Evolutionary conservation across 2,329 filamentous ascomycete species (phyloP), one percentile per base, ranked within the genome.

Genomic region (Hypoxylon sp.): DNA sequence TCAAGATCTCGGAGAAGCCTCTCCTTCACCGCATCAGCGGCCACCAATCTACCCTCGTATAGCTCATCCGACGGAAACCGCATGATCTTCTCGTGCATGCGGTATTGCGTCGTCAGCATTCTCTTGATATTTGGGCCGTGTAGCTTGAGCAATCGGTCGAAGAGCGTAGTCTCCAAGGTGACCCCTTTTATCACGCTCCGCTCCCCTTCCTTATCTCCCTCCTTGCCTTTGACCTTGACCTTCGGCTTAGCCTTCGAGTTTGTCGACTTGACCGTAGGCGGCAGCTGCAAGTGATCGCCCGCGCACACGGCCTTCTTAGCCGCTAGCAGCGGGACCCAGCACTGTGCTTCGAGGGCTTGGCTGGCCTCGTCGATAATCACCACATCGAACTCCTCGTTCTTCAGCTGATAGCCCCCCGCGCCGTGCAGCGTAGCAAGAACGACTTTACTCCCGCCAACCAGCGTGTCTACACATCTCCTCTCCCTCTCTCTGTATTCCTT

Each of bases 61-160:
- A 98, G 85, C 77, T 95, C 91, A 69, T 92, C 88, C 0, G 95
- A 98, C 0, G 96, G 95, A 76, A 98, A 99, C 6, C 89, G 87
- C 95, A 98, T 98, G 75, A 99, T 98, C 60, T 86, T 90, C 77
- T 97, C 92, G 78, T 99, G 94, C 96, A 99, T 99, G 40, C 96
- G 94, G 80, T 99, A 99, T 82, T 99, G 96, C 3, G 92, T 97
- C 3, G 94, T 98, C 25, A 99, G 88, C 93, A 98, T 97, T 57
- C 92, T 87, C 83, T 98, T 98, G 82, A 99, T 94, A 3, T 84
- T 85, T 0, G 90, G 82, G 0, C 96, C 96, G 77, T 99, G 93
- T 14, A 98, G 84, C 4, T 87, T 85, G 49, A 99, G 85, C 46
- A 99, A 85, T 30, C 96, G 88, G 79, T 98, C 95, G 79, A 99